These are phyloP conservation scores for Myxozyma geophila DNA, from an alignment of 805 yeast species.

Conservation along the genomic window DNA sequence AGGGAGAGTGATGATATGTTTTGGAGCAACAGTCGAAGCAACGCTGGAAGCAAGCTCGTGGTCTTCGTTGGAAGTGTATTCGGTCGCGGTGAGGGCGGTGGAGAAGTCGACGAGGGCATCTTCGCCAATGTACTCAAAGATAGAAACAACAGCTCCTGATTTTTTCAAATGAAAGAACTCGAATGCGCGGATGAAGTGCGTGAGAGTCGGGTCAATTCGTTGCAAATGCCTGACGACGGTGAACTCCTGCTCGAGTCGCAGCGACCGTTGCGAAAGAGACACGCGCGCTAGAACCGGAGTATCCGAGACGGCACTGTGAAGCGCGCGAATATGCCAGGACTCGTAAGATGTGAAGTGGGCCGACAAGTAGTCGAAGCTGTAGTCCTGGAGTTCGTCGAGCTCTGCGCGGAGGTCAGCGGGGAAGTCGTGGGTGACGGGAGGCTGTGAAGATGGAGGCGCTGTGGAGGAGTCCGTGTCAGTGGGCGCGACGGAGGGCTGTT, in stretches of 20 bases:
- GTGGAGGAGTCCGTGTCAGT: background rate
- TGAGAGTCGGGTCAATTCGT: slow-evolving; percentile 28
- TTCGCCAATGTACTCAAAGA: slow-evolving; percentile 32
- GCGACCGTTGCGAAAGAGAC: slow-evolving; percentile 26
- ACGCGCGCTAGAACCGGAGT: slow-evolving; percentile 30
- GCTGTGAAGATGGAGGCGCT: background rate
- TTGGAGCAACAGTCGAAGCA: slow-evolving; percentile 4
- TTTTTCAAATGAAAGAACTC: slow-evolving; percentile 26
- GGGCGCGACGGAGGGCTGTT: too few species aligned
- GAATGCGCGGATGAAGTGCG: slow-evolving; percentile 28
- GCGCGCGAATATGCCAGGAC: slow-evolving; percentile 31
- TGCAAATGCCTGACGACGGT: slow-evolving; percentile 34
- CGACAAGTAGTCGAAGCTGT: slow-evolving; percentile 25
- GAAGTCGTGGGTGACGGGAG: background rate
- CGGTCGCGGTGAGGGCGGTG: slow-evolving; percentile 13
- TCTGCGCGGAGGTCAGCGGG: slow-evolving; percentile 21
- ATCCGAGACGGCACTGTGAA: slow-evolving; percentile 22
- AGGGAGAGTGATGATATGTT: slow-evolving; percentile 25
- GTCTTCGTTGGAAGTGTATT: background rate
- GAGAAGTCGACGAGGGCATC: slow-evolving; percentile 27
- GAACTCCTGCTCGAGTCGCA: slow-evolving; percentile 35
- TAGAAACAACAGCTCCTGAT: slow-evolving; percentile 31
- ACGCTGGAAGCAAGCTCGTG: slow-evolving; percentile 11
- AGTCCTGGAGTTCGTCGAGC: slow-evolving; percentile 18
- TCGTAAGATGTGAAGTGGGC: slow-evolving; percentile 29